These are phyloP conservation scores for Sphaceloma murrayae DNA, from an alignment of 2,329 filamentous ascomycete genomes.

Conservation along the genomic window DNA sequence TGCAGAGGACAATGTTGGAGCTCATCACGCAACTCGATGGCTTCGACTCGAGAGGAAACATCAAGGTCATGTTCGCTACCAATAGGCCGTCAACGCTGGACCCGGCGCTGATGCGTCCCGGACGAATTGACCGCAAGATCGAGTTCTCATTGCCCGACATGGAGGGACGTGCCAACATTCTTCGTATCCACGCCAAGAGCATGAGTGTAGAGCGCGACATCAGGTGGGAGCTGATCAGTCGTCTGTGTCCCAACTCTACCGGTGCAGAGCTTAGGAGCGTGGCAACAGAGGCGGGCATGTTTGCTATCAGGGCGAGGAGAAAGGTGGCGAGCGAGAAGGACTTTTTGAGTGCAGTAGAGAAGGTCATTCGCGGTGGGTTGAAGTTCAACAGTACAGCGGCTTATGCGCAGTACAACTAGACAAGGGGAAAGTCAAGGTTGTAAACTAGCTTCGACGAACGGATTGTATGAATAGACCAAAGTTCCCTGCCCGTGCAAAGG, in stretches of 20 bases:
- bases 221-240: slow-evolving; percentile 95
- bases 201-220: slow-evolving; percentile 99
- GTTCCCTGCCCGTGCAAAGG: no score
- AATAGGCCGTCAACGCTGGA: slow-evolving; percentile 93
- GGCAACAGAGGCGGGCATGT: slow-evolving; percentile 97
- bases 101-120: slow-evolving; percentile 92
- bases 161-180: slow-evolving; percentile 92
- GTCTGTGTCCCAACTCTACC: slow-evolving; percentile 92
- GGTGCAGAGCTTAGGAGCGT: slow-evolving; percentile 94
- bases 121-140: slow-evolving; percentile 97
- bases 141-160: slow-evolving; percentile 97
- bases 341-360: slow-evolving; percentile 94
- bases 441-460: slow-evolving; percentile 13
- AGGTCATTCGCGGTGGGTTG: slow-evolving; percentile 97
- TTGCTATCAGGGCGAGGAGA: slow-evolving; percentile 83
- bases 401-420: slow-evolving; percentile 98
- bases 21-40: slow-evolving; percentile 94
- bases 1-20: slow-evolving; percentile 96
- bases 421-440: background rate
- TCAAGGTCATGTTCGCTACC: slow-evolving; percentile 99
- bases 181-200: slow-evolving; percentile 97
- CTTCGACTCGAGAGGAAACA: slow-evolving; percentile 93
- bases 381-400: slow-evolving; percentile 99
- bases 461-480: no score
- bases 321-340: slow-evolving; percentile 99